Evolutionary conservation across 495 filamentous ascomycete species (phyloP), one percentile per base, ranked within the genome.

Genomic region (Podospora pseudopauciseta): DNA sequence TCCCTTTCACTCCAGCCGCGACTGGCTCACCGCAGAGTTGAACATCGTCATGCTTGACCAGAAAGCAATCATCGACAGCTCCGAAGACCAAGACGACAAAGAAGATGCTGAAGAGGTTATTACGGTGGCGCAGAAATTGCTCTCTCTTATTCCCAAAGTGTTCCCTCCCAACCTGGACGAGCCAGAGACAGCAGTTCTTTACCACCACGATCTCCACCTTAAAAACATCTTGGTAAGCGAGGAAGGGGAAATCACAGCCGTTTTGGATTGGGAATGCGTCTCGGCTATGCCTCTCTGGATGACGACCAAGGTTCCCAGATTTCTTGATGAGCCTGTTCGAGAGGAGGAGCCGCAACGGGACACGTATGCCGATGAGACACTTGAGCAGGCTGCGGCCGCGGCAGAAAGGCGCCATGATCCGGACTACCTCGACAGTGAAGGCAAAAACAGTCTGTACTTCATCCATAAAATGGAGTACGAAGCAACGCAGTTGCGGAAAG

Each of bases 211-310:
- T 62, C 73, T 87, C 13, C 81, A 76, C 5, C 57, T 75, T 3
- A 70, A 76, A 16, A 87, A 87, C 70, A 82, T 88, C 44, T 73
- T 86, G 23, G 78, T 86, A 3, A 66, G 83, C 58, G 72, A 81
- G 2, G 66, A 78, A 5, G 80, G 78, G 3, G 20, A 75, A 5
- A 73, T 87, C 19, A 78, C 79, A 3, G 84, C 78, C 20, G 55
- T 87, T 2, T 58, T 86, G 57, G 84, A 85, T 67, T 88, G 85
- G 85, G 80, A 86, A 55, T 83, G 78, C 70, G 74, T 85, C 32
- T 79, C 79, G 19, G 75, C 80, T 16, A 64, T 81, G 19, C 84
- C 85, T 32, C 67, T 80, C 15, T 86, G 81, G 77, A 77, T 79
- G 62, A 70, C 78, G n/a, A 80, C 77, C 67, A 69, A 80, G 66